A percentile compares a stretch with the other conserved stretches of the same genome.
phyloP scores from a whole-genome alignment of 805 yeast species.

The Kuraishia borneana region DNA sequence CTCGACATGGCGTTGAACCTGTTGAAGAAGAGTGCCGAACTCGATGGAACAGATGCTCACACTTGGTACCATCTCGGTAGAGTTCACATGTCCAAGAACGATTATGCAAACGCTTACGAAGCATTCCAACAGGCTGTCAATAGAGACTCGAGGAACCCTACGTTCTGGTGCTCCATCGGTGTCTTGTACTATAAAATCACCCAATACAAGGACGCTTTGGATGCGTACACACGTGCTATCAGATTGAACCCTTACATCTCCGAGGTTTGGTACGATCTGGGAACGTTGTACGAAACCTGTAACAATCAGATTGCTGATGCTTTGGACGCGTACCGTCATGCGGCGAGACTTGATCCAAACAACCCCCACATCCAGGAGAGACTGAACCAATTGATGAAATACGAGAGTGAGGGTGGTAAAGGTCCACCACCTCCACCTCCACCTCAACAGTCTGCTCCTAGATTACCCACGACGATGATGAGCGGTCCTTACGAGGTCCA shows the following conservation, averaged over 20 bases:
- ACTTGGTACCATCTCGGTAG: conserved; percentile 96
- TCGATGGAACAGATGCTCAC: conserved; percentile 86
- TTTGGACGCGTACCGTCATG: conserved; percentile 92
- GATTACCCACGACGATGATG: conserved; percentile 52
- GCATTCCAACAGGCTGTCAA: conserved; percentile 98
- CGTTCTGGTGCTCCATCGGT: conserved; percentile 96
- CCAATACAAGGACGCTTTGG: conserved; percentile 93
- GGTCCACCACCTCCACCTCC: conserved; percentile 44
- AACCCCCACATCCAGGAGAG: conserved; percentile 92
- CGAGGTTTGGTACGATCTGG: conserved; percentile 98
- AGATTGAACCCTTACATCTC: conserved; percentile 90
- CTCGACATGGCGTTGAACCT: conserved; percentile 75
- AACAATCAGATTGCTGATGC: conserved; percentile 94
- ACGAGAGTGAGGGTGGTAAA: conserved; percentile 56
- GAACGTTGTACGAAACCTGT: conserved; percentile 94
- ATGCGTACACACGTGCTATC: conserved; percentile 95
- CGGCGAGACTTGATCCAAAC: conserved; percentile 88
- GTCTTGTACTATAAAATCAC: conserved; percentile 93
- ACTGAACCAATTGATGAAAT: conserved; percentile 70
- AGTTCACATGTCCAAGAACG: conserved; percentile 92
- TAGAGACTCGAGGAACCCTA: conserved; percentile 92
- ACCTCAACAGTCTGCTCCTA: conserved; percentile 56
- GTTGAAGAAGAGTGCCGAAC: conserved; percentile 77
- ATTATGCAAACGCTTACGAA: conserved; percentile 93
- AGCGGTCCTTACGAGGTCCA: conserved; percentile 14